phyloP scores from a whole-genome alignment of 495 filamentous ascomycete species.

The Neurospora sp. region DNA sequence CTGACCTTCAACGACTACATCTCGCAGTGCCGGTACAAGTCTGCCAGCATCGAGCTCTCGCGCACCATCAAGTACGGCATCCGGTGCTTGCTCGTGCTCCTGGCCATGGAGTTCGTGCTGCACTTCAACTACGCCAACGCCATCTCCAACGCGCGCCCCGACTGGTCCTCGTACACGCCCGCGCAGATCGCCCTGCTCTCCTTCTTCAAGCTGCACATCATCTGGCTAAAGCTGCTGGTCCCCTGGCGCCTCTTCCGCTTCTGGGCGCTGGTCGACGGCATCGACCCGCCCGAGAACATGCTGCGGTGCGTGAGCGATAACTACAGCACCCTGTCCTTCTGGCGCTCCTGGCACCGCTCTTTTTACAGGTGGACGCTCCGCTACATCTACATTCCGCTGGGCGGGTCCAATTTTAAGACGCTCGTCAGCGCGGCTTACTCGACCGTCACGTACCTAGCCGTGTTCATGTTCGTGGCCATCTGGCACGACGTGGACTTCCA shows the following conservation, averaged over 20 bases:
- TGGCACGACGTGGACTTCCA: constrained; percentile 98
- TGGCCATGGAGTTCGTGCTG: constrained; percentile 89
- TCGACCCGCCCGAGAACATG: constrained; percentile 98
- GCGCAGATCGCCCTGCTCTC: constrained; percentile 84
- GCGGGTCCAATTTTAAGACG: constrained; percentile 48
- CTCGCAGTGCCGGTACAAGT: constrained; percentile 62
- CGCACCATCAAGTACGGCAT: constrained; percentile 70
- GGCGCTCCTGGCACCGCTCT: constrained; percentile 89
- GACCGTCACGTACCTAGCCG: constrained; percentile 63
- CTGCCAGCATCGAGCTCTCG: constrained; percentile 51
- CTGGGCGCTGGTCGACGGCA: constrained; percentile 79
- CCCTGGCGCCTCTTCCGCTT: constrained; percentile 97
- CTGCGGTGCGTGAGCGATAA: constrained; percentile 94
- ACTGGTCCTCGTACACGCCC: constrained; percentile 76
- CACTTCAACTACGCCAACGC: constrained; percentile 92
- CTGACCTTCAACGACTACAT: constrained; percentile 98
- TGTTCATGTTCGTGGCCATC: constrained; percentile 94
- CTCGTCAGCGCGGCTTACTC: constrained; percentile 28
- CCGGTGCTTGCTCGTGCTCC: constrained; percentile 68
- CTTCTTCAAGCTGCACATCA: constrained; percentile 93
- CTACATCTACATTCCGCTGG: constrained; percentile 90
- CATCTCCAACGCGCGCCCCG: constrained; percentile 70
- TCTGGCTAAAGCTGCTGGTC: constrained; percentile 95
- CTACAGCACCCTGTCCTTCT: constrained; percentile 85
- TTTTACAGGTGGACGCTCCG: constrained; percentile 91